Conservation (phyloP, 169 alveolate species). For the Plasmodium berghei region DNA sequence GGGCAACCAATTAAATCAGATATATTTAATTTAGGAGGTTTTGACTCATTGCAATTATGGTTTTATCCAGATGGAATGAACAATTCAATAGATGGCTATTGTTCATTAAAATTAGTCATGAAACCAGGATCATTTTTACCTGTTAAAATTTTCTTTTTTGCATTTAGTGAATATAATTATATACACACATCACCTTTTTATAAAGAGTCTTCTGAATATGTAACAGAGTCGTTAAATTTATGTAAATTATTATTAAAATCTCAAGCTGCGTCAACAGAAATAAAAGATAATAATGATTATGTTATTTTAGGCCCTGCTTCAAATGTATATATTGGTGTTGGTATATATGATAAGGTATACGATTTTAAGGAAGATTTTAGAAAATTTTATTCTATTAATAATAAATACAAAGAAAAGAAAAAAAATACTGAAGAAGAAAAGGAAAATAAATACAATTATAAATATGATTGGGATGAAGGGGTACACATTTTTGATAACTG, state of each 20-base stretch:
- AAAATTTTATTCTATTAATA: slow-evolving; percentile 74
- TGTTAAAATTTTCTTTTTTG: slow-evolving; percentile 83
- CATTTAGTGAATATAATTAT: slow-evolving; percentile 84
- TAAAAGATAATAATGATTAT: slow-evolving; percentile 85
- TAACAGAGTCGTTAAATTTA: slow-evolving; percentile 80
- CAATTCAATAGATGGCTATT: slow-evolving; percentile 84
- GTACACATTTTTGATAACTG: slow-evolving; percentile 87
- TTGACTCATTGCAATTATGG: slow-evolving; percentile 91
- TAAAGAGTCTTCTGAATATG: slow-evolving; percentile 86
- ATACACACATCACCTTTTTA: slow-evolving; percentile 83
- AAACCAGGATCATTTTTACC: slow-evolving; percentile 91
- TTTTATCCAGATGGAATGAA: slow-evolving; percentile 89
- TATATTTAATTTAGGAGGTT: slow-evolving; percentile 88
- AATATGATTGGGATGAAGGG: slow-evolving; percentile 92
- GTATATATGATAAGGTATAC: slow-evolving; percentile 83
- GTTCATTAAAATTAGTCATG: slow-evolving; percentile 85
- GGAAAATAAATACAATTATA: slow-evolving; percentile 58
- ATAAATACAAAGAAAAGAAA: slow-evolving; percentile 57
- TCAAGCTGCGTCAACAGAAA: slow-evolving; percentile 17
- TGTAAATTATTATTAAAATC: slow-evolving; percentile 77
- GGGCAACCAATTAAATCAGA: slow-evolving; percentile 90
- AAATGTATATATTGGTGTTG: slow-evolving; percentile 88
- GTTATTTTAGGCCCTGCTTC: slow-evolving; percentile 91
- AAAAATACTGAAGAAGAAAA: slow-evolving; percentile 1
- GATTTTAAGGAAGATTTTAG: slow-evolving; percentile 72